Evolutionary conservation across 257 asterid genomes (phyloP).

Genomic region (Fraxinus americana): DNA sequence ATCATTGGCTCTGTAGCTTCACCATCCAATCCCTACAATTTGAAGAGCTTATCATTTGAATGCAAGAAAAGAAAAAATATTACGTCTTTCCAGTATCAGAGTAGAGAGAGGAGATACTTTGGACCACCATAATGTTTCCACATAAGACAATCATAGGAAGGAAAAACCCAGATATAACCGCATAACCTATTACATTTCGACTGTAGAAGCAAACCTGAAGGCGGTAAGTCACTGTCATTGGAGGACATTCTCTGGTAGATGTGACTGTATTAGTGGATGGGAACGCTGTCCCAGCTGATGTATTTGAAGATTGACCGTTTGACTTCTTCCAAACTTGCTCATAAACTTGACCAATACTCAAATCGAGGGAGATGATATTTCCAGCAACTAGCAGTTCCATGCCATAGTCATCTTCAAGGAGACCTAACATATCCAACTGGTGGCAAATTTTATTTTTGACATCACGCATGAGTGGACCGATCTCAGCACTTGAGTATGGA

Average conservation of each 20-base stretch:
- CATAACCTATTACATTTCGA: slow-evolving; percentile 16
- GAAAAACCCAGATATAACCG: slow-evolving; percentile 12
- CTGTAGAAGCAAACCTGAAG: slow-evolving; percentile 67
- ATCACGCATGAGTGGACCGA: slow-evolving; percentile 99
- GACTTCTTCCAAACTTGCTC: slow-evolving; percentile 98
- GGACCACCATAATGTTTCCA: slow-evolving; percentile 3
- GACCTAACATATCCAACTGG: slow-evolving; percentile 96
- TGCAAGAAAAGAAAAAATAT: slow-evolving; percentile 1
- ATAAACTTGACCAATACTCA: slow-evolving; percentile 88
- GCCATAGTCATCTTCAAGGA: slow-evolving; percentile 94
- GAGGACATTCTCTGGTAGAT: slow-evolving; percentile 84
- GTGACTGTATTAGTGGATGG: slow-evolving; percentile 61
- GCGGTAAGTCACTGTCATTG: slow-evolving; percentile 96
- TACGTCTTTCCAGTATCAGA: not conserved
- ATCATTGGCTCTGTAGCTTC: slow-evolving; percentile 99
- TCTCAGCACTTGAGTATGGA: slow-evolving; percentile 96
- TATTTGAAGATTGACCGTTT: slow-evolving; percentile 67
- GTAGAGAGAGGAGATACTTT: not conserved
- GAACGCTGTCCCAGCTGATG: slow-evolving; percentile 70
- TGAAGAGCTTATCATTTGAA: slow-evolving; percentile 25
- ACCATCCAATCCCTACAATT: slow-evolving; percentile 95
- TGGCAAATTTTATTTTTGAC: slow-evolving; percentile 97
- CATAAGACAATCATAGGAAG: not conserved
- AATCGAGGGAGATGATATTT: slow-evolving; percentile 91
- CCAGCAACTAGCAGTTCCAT: slow-evolving; percentile 98